Evolutionary conservation across 345 rosid species (phyloP), one percentile per base, ranked within the genome.

Genomic region (Bruguiera parviflora): DNA sequence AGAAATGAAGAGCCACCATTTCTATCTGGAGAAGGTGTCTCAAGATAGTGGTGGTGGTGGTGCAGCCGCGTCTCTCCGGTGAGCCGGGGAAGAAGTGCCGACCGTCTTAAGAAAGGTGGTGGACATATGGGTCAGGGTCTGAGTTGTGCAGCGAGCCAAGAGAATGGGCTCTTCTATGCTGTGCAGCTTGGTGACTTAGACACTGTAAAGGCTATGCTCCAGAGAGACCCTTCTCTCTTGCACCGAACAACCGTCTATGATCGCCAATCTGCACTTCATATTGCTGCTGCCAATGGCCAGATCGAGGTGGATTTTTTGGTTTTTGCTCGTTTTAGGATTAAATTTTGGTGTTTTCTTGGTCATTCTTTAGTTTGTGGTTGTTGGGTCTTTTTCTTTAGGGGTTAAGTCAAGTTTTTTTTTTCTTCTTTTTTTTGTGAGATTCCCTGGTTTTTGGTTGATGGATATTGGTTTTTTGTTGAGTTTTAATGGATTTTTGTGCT

Each of bases 241-340:
- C 73, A 77, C 53, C 85, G 86, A 53, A 81, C 85, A 13, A 87
- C 91, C 22, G 49, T 52, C 51, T 89, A 90, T 78, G 96, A 92
- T 85, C 94, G 94, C 46, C 94, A 92, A 80, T 95, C 90, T 70
- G 73, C 84, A 53, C 88, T 95, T 63, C 99, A 95, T 72, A 79
- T 64, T 66, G 96, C 97, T 65, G 96, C 99, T 73, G 92, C 97
- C 65, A 88, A 81, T 86, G 99, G 94, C 82, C 96, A 87, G 93
- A 87, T 90, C 89, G 91, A 95, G 96, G 99, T 95, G 58, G 67
- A 61, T 11, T 32, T 13, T 27, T 28, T 65, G 46, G n/a, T 29
- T 4, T 58, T 28, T 33, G 52, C 49, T 61, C 68, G 11, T 71
- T 69, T 70, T 5, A 31, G 53, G 53, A 18, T 46, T 5, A 7